phyloP scores from a whole-genome alignment of 441 rosid species.

The Theobroma grandiflorum region DNA sequence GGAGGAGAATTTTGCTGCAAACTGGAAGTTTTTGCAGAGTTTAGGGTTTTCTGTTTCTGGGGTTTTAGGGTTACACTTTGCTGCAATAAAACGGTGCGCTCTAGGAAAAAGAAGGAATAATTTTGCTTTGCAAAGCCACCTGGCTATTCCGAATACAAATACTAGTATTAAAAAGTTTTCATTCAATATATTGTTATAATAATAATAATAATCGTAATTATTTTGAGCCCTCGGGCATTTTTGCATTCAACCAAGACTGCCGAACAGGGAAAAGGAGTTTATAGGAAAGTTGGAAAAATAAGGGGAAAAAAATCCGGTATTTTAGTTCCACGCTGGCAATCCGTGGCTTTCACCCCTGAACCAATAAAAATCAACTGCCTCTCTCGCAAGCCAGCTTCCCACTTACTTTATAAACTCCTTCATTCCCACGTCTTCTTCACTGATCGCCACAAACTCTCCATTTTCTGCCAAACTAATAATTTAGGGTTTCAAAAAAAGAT shows the following conservation, averaged over 20 bases:
- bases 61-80: background rate
- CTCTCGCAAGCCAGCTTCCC: background rate
- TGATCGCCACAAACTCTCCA: background rate
- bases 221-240: too few relatives aligned
- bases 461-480: background rate
- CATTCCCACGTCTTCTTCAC: background rate
- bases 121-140: background rate
- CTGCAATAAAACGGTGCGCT: background rate
- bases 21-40: background rate
- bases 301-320: background rate
- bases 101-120: background rate
- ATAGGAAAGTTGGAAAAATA: background rate
- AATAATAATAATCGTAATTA: too few relatives aligned
- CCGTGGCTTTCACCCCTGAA: background rate
- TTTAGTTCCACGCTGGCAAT: conserved; percentile 22
- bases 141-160: background rate
- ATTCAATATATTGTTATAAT: too few relatives aligned
- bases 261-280: too few relatives aligned
- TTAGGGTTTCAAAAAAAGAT: conserved; percentile 28
- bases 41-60: background rate
- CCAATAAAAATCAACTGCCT: conserved; percentile 19
- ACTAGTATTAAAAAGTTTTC: too few relatives aligned
- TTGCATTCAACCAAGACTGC: too few relatives aligned
- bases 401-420: background rate
- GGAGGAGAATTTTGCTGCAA: background rate